Base-by-base conservation (phyloP, 2,329 filamentous ascomycete species). In the Xylariaceae sp. region DNA sequence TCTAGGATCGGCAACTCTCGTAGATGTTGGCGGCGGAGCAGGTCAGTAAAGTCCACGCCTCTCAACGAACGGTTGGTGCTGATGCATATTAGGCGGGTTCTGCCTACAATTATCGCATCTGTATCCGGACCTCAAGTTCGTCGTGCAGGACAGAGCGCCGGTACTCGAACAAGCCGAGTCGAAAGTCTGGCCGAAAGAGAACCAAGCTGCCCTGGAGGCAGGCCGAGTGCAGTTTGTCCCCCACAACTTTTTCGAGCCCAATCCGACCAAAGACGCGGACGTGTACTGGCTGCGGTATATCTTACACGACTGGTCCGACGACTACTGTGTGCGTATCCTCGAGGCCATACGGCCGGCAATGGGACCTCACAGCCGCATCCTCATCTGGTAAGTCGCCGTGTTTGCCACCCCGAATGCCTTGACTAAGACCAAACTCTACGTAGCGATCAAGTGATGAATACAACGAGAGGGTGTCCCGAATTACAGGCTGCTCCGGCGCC, bases 391-490 rank as follows among this genome's bases (percentile, higher is more conserved):
- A 32, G 46, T 37, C 21, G n/a, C n/a, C n/a, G n/a, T n/a, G n/a
- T n/a, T n/a, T n/a, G n/a, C n/a, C n/a, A n/a, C n/a, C n/a, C n/a
- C n/a, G n/a, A n/a, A n/a, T n/a, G n/a, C n/a, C n/a, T n/a, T n/a
- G n/a, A n/a, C n/a, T n/a, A n/a, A n/a, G n/a, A n/a, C n/a, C n/a
- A n/a, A 6, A 27, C 26, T 9, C 16, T 26, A 16, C 15, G 33
- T 59, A 66, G 67, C 42, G 70, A 72, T 32, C 70, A 71, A 48
- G 70, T 72, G 10, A 72, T 72, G 68, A 72, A 72, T 44, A 70
- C 68, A 4, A 71, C 70, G 2, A 44, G 53, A 4, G 70, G 70
- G 2, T 64, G 55, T 29, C 40, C 53, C 1, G 65, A 69, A 36
- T 50, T 72, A n/a, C 45, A 55, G 0, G 43, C 65, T 3, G 70